Conservation (phyloP, 2,329 filamentous ascomycete genomes). For the Fusarium coffeatum region DNA sequence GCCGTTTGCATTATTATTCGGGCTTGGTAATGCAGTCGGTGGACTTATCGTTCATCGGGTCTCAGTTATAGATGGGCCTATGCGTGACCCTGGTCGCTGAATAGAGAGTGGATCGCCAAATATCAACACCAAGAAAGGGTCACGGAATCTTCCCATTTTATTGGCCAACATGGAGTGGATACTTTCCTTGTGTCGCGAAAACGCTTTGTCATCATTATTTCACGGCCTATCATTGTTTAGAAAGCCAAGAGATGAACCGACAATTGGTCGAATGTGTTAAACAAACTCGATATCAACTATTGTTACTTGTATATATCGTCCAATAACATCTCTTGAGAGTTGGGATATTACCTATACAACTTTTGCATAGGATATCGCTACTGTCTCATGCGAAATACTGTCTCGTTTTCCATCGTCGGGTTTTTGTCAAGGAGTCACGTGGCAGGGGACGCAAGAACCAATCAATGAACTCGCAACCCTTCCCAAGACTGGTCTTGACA, state of each 20-base stretch:
- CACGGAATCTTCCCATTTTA: neutral
- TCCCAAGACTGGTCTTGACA: no score
- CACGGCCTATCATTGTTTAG: neutral
- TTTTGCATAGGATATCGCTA: neutral
- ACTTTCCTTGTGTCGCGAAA: accelerated
- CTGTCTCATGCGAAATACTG: neutral
- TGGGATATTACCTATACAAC: neutral
- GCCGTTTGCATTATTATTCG: no score
- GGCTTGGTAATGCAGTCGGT: neutral
- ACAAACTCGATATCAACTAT: neutral
- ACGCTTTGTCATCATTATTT: neutral
- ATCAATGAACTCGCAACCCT: neutral
- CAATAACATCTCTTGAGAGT: neutral
- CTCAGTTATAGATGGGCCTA: neutral
- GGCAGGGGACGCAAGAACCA: accelerated
- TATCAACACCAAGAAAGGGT: neutral
- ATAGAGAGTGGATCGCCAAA: neutral
- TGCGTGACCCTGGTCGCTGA: neutral
- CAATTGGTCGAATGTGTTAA: neutral
- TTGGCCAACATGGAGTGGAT: neutral
- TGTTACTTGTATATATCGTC: neutral
- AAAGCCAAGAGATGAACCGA: neutral
- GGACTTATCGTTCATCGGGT: neutral
- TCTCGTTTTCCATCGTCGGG: neutral
- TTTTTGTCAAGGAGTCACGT: neutral